Conservation (phyloP, 2,329 filamentous ascomycete genomes). For the Macrophomina tecta region DNA sequence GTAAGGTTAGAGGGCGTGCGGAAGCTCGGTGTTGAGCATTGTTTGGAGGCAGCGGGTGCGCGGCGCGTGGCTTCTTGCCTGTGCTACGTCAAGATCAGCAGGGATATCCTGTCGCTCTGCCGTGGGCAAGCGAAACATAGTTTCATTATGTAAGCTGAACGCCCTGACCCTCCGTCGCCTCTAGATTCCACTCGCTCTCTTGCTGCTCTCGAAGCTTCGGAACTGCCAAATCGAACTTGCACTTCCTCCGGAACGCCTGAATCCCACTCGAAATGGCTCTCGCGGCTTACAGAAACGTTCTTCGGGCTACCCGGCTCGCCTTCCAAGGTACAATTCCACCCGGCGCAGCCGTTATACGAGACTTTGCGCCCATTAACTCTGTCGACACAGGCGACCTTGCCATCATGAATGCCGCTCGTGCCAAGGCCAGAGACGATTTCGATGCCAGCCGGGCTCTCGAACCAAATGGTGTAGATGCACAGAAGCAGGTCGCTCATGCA, state of each 20-base stretch:
- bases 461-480: constrained; percentile 63
- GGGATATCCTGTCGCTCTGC: constrained; percentile 4
- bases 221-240: not conserved
- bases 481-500: constrained; percentile 75
- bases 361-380: constrained; percentile 7
- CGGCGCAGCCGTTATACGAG: not conserved
- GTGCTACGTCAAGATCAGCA: constrained; percentile 22
- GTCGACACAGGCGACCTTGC: constrained; percentile 68
- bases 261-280: constrained; percentile 62
- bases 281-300: constrained; percentile 78
- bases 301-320: constrained; percentile 80
- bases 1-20: not conserved
- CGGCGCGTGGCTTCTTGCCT: constrained; percentile 25
- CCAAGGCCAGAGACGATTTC: constrained; percentile 77
- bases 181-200: constrained; percentile 9
- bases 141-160: constrained; percentile 4
- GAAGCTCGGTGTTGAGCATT: constrained; percentile 20
- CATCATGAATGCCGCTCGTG: constrained; percentile 72
- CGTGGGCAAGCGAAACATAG: constrained; percentile 4
- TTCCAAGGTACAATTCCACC: constrained; percentile 71
- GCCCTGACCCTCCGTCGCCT: not conserved
- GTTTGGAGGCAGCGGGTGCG: constrained; percentile 13
- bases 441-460: constrained; percentile 67
- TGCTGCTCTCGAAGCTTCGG: constrained; percentile 5
- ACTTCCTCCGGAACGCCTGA: not conserved